Evolutionary conservation across 352 stramenopile species (phyloP), one percentile per base, ranked within the genome.

Genomic region (Pythium aphanidermatum): DNA sequence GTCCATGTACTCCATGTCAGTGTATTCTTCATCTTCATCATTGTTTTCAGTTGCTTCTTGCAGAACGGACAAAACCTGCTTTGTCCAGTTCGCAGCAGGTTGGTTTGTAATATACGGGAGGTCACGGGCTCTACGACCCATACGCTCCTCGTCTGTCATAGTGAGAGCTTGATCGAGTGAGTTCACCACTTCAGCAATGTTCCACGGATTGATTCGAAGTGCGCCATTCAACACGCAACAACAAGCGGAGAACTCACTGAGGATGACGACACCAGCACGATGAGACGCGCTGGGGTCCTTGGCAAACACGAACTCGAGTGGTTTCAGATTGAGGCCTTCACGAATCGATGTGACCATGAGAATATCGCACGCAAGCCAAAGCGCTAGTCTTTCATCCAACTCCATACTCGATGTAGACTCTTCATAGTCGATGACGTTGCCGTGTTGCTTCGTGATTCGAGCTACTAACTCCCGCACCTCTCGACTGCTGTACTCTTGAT

Each of bases 251-350:
- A 98, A 99, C 57, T 99, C 96, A 17, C 89, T 98, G 21, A 96
- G 47, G 37, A 99, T 95, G 0, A 98, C 92, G 8, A 99, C 95
- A 19, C 96, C 96, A 7, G 95, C 80, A 6, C 65, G 64, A 55
- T 63, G 64, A 41, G 70, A 65, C 54, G 79, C 49, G 16, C 41
- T 59, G 32, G 76, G 61, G 44, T 71, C 68, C 47, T 94, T 90
- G 16, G 80, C 70, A 61, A 88, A 96, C 28, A 97, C 89, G 58
- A 93, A 97, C 68, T 99, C 96, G 32, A 99, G 71, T 3, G 96
- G 96, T 54, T 95, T 91, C 27, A 98, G 69, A 70, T 99, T 99
- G 14, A 99, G 63, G n/a, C 96, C 96, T 69, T 99, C 96, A 16
- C 96, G 85, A 35, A 99, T 92, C 0, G 92, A 93, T 12, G 92